Base-by-base conservation (phyloP, 768 basidiomycete genomes). In the Chiua virens region DNA sequence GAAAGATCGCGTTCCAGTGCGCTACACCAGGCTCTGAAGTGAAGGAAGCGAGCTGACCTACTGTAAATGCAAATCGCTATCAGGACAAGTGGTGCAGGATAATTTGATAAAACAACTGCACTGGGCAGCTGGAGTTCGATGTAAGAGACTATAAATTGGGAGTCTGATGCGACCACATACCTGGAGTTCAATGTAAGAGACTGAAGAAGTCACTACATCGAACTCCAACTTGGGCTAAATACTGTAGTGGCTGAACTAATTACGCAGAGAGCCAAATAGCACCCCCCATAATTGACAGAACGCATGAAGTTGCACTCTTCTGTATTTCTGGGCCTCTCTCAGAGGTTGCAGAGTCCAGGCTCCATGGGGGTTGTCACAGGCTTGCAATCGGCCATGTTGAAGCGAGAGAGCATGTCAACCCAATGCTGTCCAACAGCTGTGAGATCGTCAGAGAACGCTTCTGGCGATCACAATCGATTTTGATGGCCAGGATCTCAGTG, bases 341-440 rank as follows among this genome's bases (percentile, higher is more conserved):
- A 67, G 45, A 18, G 6, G 11, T 14, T 8, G 4, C 8, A 27
- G 25, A 42, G 2, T 25, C 54, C 36, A 3, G 54, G 50, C 8
- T 57, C 52, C 30, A 63, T 54, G 14, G 65, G 64, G 3, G 59
- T 65, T 13, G 39, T 39, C 2, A 61, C 50, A 3, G 59, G 51
- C 35, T 64, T 55, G 10, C 52, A 47, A 22, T 69, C 55, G 4
- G 37, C 34, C 42, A 72, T 43, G 2, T 57, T 49, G 34, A 64
- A 71, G 6, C 46, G 49, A 7, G 51, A 42, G 1, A 66, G 49
- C 2, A 69, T 51, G 3, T 51, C 35, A 5, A 50, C 28, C 36
- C 63, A 56, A 41, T 70, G 66, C 15, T 55, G 42, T 1, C 28
- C n/a, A n/a, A n/a, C n/a, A n/a, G 32, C 41, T 70, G 67, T 0